Evolutionary conservation across 306 rosid genomes (phyloP), one percentile per base, ranked within the genome.

Genomic region (Prunus kanzakura): DNA sequence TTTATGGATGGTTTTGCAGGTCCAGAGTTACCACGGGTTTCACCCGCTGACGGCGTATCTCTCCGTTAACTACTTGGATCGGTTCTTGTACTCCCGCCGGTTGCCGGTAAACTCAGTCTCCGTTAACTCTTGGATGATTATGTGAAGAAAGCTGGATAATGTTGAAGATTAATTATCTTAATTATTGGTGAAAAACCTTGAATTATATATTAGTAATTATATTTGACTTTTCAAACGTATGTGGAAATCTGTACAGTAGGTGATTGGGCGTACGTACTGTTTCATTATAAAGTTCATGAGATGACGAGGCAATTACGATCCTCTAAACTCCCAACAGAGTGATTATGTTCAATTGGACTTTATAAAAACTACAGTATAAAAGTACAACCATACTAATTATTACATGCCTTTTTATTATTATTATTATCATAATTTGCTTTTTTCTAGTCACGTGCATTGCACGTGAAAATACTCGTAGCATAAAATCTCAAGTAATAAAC

Each of bases 1-100:
- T 29, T 19, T 60, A 19, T 76, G 16, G 54, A 71, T 69, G 63
- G 18, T 78, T 60, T 78, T 46, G 6, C 85, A 95, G 99, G 99
- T 91, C 60, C 97, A 88, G 74, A 86, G 86, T 49, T 88, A 66
- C 75, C 78, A 84, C 15, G 90, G 89, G 32, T 96, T 96, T 81
- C 96, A 96, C 67, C 98, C 99, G 38, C 73, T 92, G 38, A 96
- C 99, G 86, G 96, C 93, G 75, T 96, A 92, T 86, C 99, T 96
- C 57, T 69, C 99, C 85, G 90, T 96, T 75, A 96, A 96, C 81
- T 96, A 96, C 82, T 76, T 96, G 87, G 99, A 96, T 85, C 98
- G 99, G 72, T 92, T 89, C 76, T 78, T 96, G 69, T 80, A 90
- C 76, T 88, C 88, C 76, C 91, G 90, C 81, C 88, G 78, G 13